Percentiles rank a stretch among this genome's conserved stretches.
Evolutionary conservation across 2,329 filamentous ascomycete species (phyloP).

Genomic region (Colletotrichum sp.): DNA sequence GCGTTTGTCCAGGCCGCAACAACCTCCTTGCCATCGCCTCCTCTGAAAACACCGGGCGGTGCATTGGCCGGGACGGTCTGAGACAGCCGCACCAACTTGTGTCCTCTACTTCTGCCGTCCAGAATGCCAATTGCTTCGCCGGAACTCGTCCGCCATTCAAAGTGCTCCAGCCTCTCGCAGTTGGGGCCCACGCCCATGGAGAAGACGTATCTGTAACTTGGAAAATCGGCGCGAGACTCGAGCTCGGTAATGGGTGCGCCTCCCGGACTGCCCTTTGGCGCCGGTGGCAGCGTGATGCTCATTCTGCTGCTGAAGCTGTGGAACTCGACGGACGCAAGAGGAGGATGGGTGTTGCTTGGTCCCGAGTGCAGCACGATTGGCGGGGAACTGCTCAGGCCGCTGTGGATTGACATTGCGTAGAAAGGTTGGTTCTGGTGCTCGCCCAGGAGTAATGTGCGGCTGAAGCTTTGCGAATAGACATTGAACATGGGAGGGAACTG

Average conservation of each 20-base stretch:
- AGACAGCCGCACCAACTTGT: slow-evolving; percentile 45
- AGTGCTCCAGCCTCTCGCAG: slow-evolving; percentile 32
- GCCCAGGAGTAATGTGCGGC: slow-evolving; percentile 15
- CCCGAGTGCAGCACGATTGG: slow-evolving; percentile 22
- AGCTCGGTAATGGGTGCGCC: slow-evolving; percentile 4
- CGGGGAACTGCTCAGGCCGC: slow-evolving; percentile 11
- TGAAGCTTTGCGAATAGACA: slow-evolving; percentile 21
- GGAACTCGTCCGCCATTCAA: slow-evolving; percentile 46
- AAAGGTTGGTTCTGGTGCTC: slow-evolving; percentile 18
- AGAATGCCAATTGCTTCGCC: slow-evolving; percentile 37
- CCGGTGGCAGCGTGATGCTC: slow-evolving; percentile 11
- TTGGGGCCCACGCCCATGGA: slow-evolving; percentile 31
- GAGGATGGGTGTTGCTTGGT: slow-evolving; percentile 7
- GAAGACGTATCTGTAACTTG: slow-evolving; percentile 32
- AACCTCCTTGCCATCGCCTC: slow-evolving; percentile 43
- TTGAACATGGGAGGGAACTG: slow-evolving; percentile 22
- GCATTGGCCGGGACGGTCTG: neutral
- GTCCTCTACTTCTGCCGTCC: slow-evolving; percentile 34
- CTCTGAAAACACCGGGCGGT: neutral
- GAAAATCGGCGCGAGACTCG: slow-evolving; percentile 3
- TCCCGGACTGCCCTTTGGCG: slow-evolving; percentile 4
- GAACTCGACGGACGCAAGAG: slow-evolving; percentile 19
- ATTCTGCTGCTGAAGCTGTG: slow-evolving; percentile 14
- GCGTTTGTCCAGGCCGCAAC: slow-evolving; percentile 43
- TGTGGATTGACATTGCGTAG: slow-evolving; percentile 20